Base-by-base conservation (phyloP, 768 basidiomycete species). In the Suillus spraguei region DNA sequence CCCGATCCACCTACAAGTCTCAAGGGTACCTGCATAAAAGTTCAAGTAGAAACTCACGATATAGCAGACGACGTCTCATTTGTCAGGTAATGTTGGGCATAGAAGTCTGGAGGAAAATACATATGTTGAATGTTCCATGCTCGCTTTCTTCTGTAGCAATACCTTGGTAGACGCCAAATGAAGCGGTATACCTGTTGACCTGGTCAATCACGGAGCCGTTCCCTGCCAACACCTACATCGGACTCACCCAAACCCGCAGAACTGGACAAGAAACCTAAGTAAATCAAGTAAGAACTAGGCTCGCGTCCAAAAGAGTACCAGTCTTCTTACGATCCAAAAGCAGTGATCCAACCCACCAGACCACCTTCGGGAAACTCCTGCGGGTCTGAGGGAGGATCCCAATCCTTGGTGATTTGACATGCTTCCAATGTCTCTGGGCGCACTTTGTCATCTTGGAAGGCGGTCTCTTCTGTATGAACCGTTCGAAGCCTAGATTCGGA, bases 21-120 rank as follows among this genome's bases (percentile, higher is more conserved):
- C 16, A 35, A 39, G 13, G 39, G 35, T 38, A 35, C 16, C 42
- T 13, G n/a, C 44, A 33, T 49, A 5, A 59, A 46, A 11, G 47
- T 7, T 5, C 36, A 54, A 38, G 24, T 32, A 28, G 24, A 28
- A 47, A 52, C 44, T 52, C 41, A 41, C 46, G 44, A 47, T 35
- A 50, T 60, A n/a, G 44, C 39, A 20, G n/a, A n/a, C n/a, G 50
- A 52, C 17, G 28, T 52, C 28, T 52, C 50, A 32, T 52, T 52
- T 17, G 28, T 52, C 3, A 52, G 28, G 50, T 52, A 52, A 32
- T 52, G 50, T 28, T 52, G 28, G 17, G 16, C 17, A 52, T 52
- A 32, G 17, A 52, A 52, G 16, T 52, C 28, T 52, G 28, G 17
- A 52, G 28, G 9, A 4, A 6, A 32, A n/a, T n/a, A n/a, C n/a